These are phyloP conservation scores for Pseudogymnoascus sp. DNA, from an alignment of 2,329 filamentous ascomycete species.

Conservation along the genomic window DNA sequence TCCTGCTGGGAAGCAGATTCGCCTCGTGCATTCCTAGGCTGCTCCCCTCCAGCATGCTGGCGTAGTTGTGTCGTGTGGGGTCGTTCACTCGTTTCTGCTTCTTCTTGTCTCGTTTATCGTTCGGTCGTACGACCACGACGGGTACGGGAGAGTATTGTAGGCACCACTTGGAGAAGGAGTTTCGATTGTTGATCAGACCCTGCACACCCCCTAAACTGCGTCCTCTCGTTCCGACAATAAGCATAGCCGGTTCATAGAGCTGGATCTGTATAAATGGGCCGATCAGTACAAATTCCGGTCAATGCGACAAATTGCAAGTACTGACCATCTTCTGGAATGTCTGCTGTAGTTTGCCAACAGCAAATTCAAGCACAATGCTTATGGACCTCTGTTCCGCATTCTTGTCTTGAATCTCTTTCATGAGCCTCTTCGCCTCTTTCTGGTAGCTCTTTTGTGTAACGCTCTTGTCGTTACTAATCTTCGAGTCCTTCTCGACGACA, in stretches of 20 bases:
- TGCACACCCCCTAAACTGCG: slow-evolving; percentile 63
- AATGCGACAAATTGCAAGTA: slow-evolving; percentile 10
- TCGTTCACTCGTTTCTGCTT: slow-evolving; percentile 61
- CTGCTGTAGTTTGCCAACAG: slow-evolving; percentile 62
- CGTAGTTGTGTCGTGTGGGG: slow-evolving; percentile 54
- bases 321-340: slow-evolving; percentile 67
- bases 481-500: slow-evolving; percentile 64
- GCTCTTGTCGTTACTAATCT: slow-evolving; percentile 51
- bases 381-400: slow-evolving; percentile 65
- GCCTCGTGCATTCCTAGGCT: slow-evolving; percentile 30
- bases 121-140: slow-evolving; percentile 65
- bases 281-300: slow-evolving; percentile 3
- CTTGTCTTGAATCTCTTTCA: slow-evolving; percentile 59
- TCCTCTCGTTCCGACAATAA: slow-evolving; percentile 64
- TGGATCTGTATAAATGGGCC: slow-evolving; percentile 45
- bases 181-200: slow-evolving; percentile 53
- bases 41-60: slow-evolving; percentile 56
- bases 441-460: slow-evolving; percentile 56
- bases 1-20: slow-evolving; percentile 17
- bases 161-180: slow-evolving; percentile 65
- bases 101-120: slow-evolving; percentile 62
- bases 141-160: slow-evolving; percentile 67
- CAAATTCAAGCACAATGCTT: slow-evolving; percentile 63
- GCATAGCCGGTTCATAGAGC: slow-evolving; percentile 64
- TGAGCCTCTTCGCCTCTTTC: slow-evolving; percentile 54